These are phyloP conservation scores for Gigaspora rosea DNA, from an alignment of 192 early-diverging fungal genomes.

Conservation along the genomic window DNA sequence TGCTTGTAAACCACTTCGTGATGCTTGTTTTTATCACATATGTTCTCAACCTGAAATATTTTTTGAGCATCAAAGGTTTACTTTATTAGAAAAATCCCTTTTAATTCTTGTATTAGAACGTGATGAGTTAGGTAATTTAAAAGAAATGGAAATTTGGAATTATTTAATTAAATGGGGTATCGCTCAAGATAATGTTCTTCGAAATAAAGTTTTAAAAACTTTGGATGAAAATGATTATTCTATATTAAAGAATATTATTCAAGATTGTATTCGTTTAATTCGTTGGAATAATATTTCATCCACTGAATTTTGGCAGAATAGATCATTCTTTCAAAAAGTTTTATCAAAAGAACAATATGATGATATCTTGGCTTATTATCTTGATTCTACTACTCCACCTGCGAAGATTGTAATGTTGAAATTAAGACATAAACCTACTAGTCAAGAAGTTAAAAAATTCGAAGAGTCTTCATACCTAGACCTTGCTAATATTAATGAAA, in stretches of 20 bases:
- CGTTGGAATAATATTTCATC: background rate
- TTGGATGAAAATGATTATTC: background rate
- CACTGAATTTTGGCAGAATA: no score
- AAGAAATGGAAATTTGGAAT: constrained; percentile 16
- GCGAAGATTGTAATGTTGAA: no score
- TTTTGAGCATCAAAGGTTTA: constrained; percentile 1
- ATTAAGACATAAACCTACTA: no score
- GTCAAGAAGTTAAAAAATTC: no score
- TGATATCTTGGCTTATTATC: no score
- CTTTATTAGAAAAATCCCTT: background rate
- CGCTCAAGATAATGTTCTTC: background rate
- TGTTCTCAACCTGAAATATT: constrained; percentile 3
- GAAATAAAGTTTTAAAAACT: background rate
- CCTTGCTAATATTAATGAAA: no score
- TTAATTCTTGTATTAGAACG: background rate
- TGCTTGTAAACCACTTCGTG: background rate
- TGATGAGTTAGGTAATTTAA: background rate
- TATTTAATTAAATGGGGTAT: constrained; percentile 11
- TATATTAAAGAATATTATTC: background rate
- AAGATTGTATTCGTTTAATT: background rate
- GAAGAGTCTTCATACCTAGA: no score
- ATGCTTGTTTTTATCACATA: background rate
- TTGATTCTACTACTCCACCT: no score
- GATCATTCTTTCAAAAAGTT: no score
- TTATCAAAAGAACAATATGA: no score